Base-by-base conservation (phyloP, 192 early-diverging fungal species). In the Coemansia sp. region DNA sequence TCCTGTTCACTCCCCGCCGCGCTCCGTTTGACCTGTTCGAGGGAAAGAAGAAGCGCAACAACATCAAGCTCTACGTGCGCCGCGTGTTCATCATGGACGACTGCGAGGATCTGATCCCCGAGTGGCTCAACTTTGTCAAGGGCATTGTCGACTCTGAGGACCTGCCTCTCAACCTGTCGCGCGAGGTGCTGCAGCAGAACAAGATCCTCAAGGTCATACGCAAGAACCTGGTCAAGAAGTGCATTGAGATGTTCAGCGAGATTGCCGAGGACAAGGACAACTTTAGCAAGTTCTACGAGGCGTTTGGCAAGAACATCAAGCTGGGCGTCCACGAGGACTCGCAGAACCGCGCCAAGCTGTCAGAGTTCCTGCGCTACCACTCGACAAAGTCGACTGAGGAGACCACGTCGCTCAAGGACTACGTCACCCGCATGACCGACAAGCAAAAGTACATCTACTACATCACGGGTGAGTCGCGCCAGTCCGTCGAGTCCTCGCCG, bases 61-160 rank as follows among this genome's bases (percentile, higher is more conserved):
- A 97, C 91, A 97, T 99, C 86, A 98, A 97, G 85, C 86, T 99
- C 58, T 99, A 97, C 80, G 95, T 98, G 67, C 93, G 94, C 70
- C 94, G 95, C 65, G 97, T 99, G 63, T 98, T 99, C 84, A 99
- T 99, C 80, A 98, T 95, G 91, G 95, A 99, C 73, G 94, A 99
- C 85, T 96, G 92, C 82, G 94, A 96, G 68, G 95, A 99, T 61
- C 81, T 99, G 63, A 94, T 99, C 67, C 97, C 97, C 65, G 93
- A 98, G 81, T 99, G 92, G 90, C 86, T 99, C 70, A 89, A 85
- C 79, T 99, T 99, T 73, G 83, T 99, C 88, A 95, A 98, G 92
- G 97, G 94, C 81, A 90, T 99, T 68, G 97, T 99, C 68, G 97
- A 99, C 82, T 97, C 97, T 66, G 97, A 99, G 86, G 95, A 99